Evolutionary conservation across 768 basidiomycete species (phyloP).

Genomic region (Paxillus rubicundulus): DNA sequence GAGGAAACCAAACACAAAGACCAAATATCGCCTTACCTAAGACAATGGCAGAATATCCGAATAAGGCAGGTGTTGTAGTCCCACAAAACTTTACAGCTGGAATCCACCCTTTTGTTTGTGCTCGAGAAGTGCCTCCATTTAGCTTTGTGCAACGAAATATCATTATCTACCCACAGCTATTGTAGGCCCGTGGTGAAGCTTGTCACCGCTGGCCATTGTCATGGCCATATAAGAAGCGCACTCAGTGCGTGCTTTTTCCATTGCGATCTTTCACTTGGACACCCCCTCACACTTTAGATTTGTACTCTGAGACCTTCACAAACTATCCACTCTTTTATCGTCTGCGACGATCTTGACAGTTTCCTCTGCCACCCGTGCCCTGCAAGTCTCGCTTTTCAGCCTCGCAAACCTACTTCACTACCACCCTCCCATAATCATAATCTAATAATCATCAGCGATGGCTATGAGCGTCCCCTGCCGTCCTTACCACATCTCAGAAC

Average conservation of each 20-base stretch:
- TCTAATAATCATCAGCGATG: slow-evolving; percentile 9
- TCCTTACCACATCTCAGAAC: slow-evolving; percentile 18
- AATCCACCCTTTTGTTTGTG: slow-evolving; percentile 16
- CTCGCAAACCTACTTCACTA: not conserved
- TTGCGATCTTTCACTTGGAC: slow-evolving; percentile 2
- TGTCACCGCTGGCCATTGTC: slow-evolving; percentile 14
- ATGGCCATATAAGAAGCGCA: slow-evolving; percentile 18
- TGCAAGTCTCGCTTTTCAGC: not conserved
- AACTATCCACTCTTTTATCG: slow-evolving; percentile 27
- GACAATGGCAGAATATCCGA: slow-evolving; percentile 9
- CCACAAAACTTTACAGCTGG: not conserved
- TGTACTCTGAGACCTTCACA: slow-evolving; percentile 22
- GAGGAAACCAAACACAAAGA: no score
- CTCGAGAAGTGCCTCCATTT: not conserved
- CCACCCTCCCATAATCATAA: slow-evolving; percentile 3
- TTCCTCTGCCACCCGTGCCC: not conserved
- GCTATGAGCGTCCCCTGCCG: slow-evolving; percentile 7
- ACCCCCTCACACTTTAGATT: not conserved
- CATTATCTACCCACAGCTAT: not conserved
- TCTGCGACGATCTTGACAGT: slow-evolving; percentile 21
- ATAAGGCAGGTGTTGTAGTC: slow-evolving; percentile 23
- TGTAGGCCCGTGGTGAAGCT: not conserved
- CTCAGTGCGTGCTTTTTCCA: not conserved
- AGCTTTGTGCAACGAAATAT: not conserved
- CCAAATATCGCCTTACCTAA: not conserved